Evolutionary conservation across 768 basidiomycete species (phyloP), one percentile per base, ranked within the genome.

Genomic region (Tylopilus subfusipes): DNA sequence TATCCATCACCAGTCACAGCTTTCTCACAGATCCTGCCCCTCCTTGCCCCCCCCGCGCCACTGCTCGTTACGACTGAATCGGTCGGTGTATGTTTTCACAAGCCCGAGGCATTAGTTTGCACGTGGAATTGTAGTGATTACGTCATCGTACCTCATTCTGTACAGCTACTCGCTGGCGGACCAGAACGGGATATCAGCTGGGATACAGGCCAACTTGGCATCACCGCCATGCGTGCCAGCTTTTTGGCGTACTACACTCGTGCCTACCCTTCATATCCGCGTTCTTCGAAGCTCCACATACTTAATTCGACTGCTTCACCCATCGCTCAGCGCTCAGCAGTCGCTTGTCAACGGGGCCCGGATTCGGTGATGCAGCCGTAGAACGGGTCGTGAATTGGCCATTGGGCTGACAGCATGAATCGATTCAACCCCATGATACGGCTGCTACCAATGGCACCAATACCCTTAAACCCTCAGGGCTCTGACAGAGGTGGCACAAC

Each of bases 61-160:
- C 5, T 4, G 4, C 9, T 29, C 27, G 27, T 4, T 9, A 29
- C 27, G n/a, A n/a, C 27, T 29, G 27, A 9, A 9, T 9, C 27
- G 9, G 27, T 29, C 27, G 27, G 27, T 29, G 27, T 29, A 9
- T 33, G 36, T 48, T 49, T 63, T 59, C 60, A 51, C 53, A 45
- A 54, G 49, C 46, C 19, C 54, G n/a, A 48, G 14, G 31, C 31
- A 49, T 38, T 11, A 18, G n/a, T 36, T 58, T 24, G 58, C 64
- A 65, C 61, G 62, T 64, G 59, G 59, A 30, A 31, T 42, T 42
- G 43, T 48, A 56, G 43, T 64, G 62, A 67, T 66, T 67, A 66
- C 66, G 36, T 66, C 65, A 66, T 68, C 62, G 54, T 53, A 22
- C 39, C 58, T 59, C 45, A 59, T 61, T 48, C 50, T 18, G 42